Base-by-base conservation (phyloP, 2,329 filamentous ascomycete species). In the Bimuria novae-zelandiae region DNA sequence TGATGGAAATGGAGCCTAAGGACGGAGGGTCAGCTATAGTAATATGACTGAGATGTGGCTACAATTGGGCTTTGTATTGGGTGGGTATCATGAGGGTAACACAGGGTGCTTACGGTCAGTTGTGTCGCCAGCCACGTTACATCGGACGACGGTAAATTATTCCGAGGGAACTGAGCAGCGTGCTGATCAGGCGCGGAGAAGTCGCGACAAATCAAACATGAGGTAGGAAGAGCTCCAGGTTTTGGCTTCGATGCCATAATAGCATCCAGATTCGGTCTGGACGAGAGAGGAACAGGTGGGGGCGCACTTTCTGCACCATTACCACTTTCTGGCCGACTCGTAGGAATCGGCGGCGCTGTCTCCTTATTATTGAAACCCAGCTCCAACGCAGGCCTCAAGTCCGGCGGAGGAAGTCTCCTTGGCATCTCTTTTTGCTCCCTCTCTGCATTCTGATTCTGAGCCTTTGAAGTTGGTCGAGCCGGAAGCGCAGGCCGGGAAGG, bases 201-300 rank as follows among this genome's bases (percentile, higher is more conserved):
- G 75, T 97, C 92, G 59, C 92, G 86, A 70, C 94, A 97, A 52
- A 85, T 78, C 47, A 96, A 80, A 71, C 94, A 97, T 17, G 41
- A 44, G n/a, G 41, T 17, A 33, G 41, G 41, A 7, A 33, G 43
- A 42, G 52, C 64, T 14, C 64, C 62, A 40, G 64, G 57, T 51
- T 67, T 70, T 14, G 72, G 71, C 51, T 74, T 72, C 8, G 69
- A 71, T 39, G 81, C 78, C 70, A 82, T 77, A 16, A 85, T 72
- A 37, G 81, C 79, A 7, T 80, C 77, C 3, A 86, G 74, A 69
- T 86, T 81, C n/a, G 84, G 84, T 36, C 82, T 76, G 21, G 83
- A 83, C 17, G 75, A 73, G 22, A 77, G 61, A 7, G 84, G 84
- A 10, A 86, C 67, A 1, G 83, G 83, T 2, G 84, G 78, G 21